phyloP scores from a whole-genome alignment of 2,329 filamentous ascomycete genomes.

The Arthrobotrys sinensis region DNA sequence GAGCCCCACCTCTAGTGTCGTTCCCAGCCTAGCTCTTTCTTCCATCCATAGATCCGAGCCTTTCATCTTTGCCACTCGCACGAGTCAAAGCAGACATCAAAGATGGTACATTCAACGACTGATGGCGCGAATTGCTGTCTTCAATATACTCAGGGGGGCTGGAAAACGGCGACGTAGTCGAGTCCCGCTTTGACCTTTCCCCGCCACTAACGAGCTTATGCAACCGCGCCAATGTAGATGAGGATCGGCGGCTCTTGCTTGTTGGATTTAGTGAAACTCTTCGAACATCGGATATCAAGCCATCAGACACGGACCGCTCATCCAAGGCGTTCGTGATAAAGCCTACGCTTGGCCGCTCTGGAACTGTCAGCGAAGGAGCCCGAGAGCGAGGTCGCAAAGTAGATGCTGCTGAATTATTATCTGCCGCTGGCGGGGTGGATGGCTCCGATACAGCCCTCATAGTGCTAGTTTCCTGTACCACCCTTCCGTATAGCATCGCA shows the following conservation, averaged over 20 bases:
- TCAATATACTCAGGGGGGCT: conserved; percentile 33
- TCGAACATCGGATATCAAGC: conserved; percentile 51
- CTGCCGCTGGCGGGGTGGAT: conserved; percentile 2
- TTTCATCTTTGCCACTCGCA: conserved; percentile 31
- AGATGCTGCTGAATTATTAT: background rate
- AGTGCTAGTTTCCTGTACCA: conserved; percentile 33
- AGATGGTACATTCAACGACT: conserved; percentile 45
- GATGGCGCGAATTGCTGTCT: conserved; percentile 29
- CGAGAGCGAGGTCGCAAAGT: conserved; percentile 25
- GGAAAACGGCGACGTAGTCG: conserved; percentile 27
- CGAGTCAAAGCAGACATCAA: conserved; percentile 40
- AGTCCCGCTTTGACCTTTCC: conserved; percentile 48
- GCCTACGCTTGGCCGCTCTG: conserved; percentile 48
- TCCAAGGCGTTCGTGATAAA: conserved; percentile 48
- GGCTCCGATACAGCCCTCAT: conserved; percentile 34
- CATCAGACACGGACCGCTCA: conserved; percentile 51
- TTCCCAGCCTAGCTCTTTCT: conserved; percentile 20
- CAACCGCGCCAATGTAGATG: conserved; percentile 40
- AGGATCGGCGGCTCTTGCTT: conserved; percentile 46
- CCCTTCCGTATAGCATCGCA: conserved; percentile 43
- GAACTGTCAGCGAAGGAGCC: conserved; percentile 57
- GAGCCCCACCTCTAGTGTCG: background rate
- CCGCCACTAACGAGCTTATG: conserved; percentile 42
- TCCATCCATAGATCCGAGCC: conserved; percentile 21
- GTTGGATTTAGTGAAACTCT: conserved; percentile 38